These are phyloP conservation scores for Alternaria ventricosa DNA, from an alignment of 2,329 filamentous ascomycete genomes.

Conservation along the genomic window DNA sequence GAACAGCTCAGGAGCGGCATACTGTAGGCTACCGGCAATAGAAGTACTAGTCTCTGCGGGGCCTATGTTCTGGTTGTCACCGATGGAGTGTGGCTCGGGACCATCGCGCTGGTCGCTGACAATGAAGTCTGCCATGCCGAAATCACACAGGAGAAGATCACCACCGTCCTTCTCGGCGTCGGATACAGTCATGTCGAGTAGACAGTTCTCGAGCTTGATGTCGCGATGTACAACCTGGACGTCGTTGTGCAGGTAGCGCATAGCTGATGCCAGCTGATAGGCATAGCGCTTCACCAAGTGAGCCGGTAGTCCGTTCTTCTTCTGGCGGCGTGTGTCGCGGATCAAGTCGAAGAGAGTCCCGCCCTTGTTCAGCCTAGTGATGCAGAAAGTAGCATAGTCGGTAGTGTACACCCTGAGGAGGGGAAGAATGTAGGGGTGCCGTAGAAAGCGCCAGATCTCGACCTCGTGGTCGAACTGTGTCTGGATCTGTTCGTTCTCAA, in stretches of 20 bases:
- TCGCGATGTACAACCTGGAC: conserved; percentile 71
- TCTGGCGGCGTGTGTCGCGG: conserved; percentile 57
- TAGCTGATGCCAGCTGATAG: conserved; percentile 68
- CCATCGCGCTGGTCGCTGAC: conserved; percentile 60
- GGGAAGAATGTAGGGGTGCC: conserved; percentile 67
- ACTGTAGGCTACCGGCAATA: conserved; percentile 66
- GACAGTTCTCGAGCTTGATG: conserved; percentile 73
- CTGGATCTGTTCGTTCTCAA: conserved; percentile 69
- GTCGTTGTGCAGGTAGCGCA: conserved; percentile 72
- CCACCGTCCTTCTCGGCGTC: conserved; percentile 59
- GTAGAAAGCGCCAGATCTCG: conserved; percentile 69
- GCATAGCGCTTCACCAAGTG: conserved; percentile 65
- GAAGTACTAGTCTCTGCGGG: conserved; percentile 64
- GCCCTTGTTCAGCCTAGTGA: conserved; percentile 68
- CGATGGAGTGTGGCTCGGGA: conserved; percentile 57
- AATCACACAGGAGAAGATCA: conserved; percentile 69
- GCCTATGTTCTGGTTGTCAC: conserved; percentile 54
- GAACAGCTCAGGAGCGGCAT: conserved; percentile 60
- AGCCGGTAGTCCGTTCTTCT: conserved; percentile 55
- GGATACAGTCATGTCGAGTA: conserved; percentile 62
- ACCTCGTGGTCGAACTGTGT: conserved; percentile 74
- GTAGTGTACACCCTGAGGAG: conserved; percentile 70
- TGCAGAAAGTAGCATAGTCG: conserved; percentile 72
- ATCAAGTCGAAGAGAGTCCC: conserved; percentile 70
- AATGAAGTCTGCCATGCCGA: conserved; percentile 73